phyloP scores from a whole-genome alignment of 805 yeast genomes.

The Hanseniaspora singularis region DNA sequence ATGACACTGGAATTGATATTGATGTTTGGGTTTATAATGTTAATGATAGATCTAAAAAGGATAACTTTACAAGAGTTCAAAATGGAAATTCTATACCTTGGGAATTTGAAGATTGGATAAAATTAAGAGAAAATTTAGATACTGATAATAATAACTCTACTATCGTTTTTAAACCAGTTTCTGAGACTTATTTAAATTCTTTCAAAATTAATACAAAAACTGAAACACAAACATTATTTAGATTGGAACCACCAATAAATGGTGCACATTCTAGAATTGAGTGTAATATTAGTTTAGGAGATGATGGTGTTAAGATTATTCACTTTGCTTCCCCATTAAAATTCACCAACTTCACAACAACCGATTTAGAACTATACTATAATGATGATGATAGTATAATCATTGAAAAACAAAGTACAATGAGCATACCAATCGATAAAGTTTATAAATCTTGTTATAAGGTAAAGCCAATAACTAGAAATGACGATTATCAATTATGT shows the following conservation, averaged over 20 bases:
- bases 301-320: conserved; percentile 68
- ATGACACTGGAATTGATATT: conserved; percentile 77
- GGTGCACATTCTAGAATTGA: conserved; percentile 63
- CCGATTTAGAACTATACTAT: conserved; percentile 38
- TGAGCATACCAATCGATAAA: conserved; percentile 62
- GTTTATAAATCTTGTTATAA: conserved; percentile 49
- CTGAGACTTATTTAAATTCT: conserved; percentile 43
- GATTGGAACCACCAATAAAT: conserved; percentile 48
- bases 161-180: conserved; percentile 51
- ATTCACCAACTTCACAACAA: conserved; percentile 54
- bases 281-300: conserved; percentile 56
- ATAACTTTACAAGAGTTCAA: conserved; percentile 29
- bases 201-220: conserved; percentile 53
- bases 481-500: conserved; percentile 56
- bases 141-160: conserved; percentile 50
- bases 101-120: conserved; percentile 93
- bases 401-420: conserved; percentile 44
- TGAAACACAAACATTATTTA: conserved; percentile 73
- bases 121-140: conserved; percentile 65
- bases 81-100: conserved; percentile 52
- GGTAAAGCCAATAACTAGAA: conserved; percentile 48
- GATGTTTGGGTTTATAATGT: conserved; percentile 63
- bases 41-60: conserved; percentile 25
- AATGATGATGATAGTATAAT: conserved; percentile 28
- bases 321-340: conserved; percentile 65